phyloP scores from a whole-genome alignment of 2,329 filamentous ascomycete species.

The Aureobasidium sp. region DNA sequence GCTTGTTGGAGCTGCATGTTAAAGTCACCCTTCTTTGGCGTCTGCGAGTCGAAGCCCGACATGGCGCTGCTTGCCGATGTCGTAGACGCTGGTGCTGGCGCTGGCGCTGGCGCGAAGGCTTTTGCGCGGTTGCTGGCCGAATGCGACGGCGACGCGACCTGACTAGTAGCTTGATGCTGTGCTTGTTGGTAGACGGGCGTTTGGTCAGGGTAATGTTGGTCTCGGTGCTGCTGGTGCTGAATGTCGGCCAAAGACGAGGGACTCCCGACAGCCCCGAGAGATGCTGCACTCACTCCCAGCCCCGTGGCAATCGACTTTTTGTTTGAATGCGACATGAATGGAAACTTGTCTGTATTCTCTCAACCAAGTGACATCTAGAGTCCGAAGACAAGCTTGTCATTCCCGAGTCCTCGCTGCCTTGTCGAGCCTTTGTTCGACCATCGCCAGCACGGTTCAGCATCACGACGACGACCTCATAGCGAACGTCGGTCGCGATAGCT shows the following conservation, averaged over 20 bases:
- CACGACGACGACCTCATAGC: neutral
- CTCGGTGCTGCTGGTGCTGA: neutral
- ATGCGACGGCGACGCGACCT: neutral
- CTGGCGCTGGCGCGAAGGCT: neutral
- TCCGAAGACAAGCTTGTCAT: neutral
- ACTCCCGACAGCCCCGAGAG: neutral
- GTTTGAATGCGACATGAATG: neutral
- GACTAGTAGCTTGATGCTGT: neutral
- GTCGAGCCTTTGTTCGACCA: neutral
- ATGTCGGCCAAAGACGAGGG: neutral
- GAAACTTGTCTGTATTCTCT: neutral
- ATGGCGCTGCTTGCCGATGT: conserved; percentile 3
- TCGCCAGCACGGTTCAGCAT: neutral
- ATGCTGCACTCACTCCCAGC: neutral
- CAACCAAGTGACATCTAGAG: neutral
- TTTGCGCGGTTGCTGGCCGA: neutral
- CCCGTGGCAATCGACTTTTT: neutral
- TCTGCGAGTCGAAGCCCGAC: conserved; percentile 31
- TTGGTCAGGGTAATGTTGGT: neutral
- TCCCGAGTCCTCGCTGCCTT: neutral
- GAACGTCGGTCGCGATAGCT: neutral
- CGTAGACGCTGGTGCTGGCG: neutral
- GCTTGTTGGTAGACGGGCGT: neutral
- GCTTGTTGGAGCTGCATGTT: conserved; percentile 53
- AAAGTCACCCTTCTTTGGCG: conserved; percentile 39